A percentile compares a stretch with the other conserved stretches of the same genome.
Conservation (phyloP, 129 eudicot species). For the Artemisia tridentata region DNA sequence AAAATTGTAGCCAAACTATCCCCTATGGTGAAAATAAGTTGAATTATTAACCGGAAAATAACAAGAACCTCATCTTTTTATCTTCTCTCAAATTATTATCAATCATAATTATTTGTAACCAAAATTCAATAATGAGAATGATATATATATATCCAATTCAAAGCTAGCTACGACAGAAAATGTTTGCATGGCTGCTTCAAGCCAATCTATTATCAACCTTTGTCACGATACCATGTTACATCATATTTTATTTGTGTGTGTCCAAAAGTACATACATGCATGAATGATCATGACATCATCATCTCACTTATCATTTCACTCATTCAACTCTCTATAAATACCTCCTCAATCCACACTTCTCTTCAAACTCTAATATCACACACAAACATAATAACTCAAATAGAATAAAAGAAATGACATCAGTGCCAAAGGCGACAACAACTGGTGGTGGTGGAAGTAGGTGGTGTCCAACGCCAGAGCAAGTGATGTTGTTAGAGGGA, state of each 20-base stretch:
- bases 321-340: conserved; percentile 31
- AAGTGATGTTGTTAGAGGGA: conserved; percentile 67
- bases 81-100: no score
- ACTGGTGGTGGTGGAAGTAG: conserved; percentile 37
- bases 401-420: conserved; percentile 9
- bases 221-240: conserved; percentile 17
- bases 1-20: no score
- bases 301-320: conserved; percentile 20
- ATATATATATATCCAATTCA: no score
- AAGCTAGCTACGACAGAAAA: neutral
- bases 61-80: no score
- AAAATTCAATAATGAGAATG: no score
- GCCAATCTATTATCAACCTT: conserved; percentile 1
- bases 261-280: conserved; percentile 15
- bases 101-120: no score
- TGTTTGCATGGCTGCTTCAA: conserved; percentile 21
- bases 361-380: conserved; percentile 8
- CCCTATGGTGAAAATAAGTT: no score
- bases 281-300: conserved; percentile 14
- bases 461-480: conserved; percentile 95
- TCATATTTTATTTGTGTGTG: conserved; percentile 15
- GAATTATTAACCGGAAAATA: no score
- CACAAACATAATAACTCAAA: conserved; percentile 7
- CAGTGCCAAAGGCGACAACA: conserved; percentile 11
- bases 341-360: neutral